These are phyloP conservation scores for Melaleuca quinquenervia DNA, from an alignment of 345 rosid genomes.

Conservation along the genomic window DNA sequence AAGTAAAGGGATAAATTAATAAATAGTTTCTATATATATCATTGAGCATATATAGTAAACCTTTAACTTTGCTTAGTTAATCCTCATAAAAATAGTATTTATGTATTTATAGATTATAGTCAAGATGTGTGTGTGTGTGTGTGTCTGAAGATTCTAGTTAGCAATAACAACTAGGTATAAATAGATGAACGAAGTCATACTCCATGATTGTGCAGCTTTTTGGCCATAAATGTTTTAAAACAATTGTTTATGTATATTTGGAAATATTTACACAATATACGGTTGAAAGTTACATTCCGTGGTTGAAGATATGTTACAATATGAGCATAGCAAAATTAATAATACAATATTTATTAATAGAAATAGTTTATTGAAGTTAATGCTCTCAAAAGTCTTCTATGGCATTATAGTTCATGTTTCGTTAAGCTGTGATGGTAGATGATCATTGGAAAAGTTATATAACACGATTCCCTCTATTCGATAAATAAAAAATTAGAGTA, in stretches of 20 bases:
- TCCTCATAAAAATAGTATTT: not conserved
- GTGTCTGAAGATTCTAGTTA: not conserved
- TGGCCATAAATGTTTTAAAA: not conserved
- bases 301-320: not conserved
- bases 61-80: not conserved
- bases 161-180: not conserved
- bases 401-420: not conserved
- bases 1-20: not conserved
- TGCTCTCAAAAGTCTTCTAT: not conserved
- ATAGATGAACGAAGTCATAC: not conserved
- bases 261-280: not conserved
- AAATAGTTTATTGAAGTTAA: not conserved
- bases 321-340: not conserved
- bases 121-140: not conserved
- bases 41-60: not conserved
- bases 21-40: not conserved
- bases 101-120: not conserved
- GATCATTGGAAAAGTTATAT: not conserved
- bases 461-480: not conserved
- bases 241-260: not conserved
- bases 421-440: not conserved
- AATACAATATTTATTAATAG: not conserved
- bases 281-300: not conserved
- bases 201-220: not conserved
- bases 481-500: not conserved